Conservation (phyloP, 805 yeast species). For the Ogataea pilisensis region DNA sequence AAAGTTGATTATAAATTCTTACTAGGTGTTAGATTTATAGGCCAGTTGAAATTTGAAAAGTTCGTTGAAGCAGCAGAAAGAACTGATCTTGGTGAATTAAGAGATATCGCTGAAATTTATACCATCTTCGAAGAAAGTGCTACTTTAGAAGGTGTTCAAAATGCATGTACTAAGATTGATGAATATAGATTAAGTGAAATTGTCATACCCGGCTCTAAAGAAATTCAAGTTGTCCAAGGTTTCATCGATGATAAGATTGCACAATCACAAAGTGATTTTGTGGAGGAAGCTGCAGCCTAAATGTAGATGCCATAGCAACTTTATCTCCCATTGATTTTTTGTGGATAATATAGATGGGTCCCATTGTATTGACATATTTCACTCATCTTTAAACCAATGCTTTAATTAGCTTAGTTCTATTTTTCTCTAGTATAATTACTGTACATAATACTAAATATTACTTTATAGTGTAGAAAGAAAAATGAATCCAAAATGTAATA, state of each 20-base stretch:
- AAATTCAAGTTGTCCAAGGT: constrained; percentile 33
- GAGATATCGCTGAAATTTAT: constrained; percentile 34
- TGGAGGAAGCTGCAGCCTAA: constrained; percentile 8
- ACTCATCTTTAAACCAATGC: too few relatives aligned
- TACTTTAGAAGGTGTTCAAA: constrained; percentile 31
- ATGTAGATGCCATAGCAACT: too few relatives aligned
- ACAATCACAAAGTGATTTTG: constrained; percentile 18
- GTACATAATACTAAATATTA: constrained; percentile 1
- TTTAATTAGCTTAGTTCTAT: not conserved
- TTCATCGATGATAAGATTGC: constrained; percentile 30
- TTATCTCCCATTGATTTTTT: too few relatives aligned
- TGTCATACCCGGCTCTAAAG: constrained; percentile 32
- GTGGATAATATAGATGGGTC: too few relatives aligned
- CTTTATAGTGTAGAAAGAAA: too few relatives aligned
- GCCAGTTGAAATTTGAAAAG: constrained; percentile 60
- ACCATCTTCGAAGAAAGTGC: constrained; percentile 35
- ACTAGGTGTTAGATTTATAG: constrained; percentile 65
- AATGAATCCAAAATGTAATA: too few relatives aligned
- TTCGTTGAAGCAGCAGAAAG: constrained; percentile 33
- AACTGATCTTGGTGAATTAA: constrained; percentile 42
- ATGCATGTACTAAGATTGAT: constrained; percentile 31
- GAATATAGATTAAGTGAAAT: constrained; percentile 32
- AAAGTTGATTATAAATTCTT: constrained; percentile 55
- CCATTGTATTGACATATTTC: too few relatives aligned
- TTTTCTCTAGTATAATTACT: not conserved